phyloP scores from a whole-genome alignment of 2,329 filamentous ascomycete genomes.

The Sporothrix mexicana region DNA sequence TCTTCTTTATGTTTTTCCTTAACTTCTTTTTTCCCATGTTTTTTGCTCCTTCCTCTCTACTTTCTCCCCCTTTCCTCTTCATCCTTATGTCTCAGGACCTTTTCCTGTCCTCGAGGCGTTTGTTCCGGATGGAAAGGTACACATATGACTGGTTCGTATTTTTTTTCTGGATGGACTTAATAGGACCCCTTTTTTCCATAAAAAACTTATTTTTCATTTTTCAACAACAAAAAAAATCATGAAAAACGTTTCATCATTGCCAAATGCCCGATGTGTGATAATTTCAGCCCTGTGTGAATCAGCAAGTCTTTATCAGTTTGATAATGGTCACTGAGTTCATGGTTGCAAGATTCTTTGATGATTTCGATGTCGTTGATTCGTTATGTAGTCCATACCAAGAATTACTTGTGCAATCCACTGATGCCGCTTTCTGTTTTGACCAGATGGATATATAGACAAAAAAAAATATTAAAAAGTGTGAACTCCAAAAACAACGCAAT shows the following conservation, averaged over 20 bases:
- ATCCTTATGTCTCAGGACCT: conserved; percentile 2
- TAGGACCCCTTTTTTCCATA: conserved; percentile 30
- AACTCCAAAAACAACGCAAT: conserved; percentile 14
- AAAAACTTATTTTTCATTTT: conserved; percentile 28
- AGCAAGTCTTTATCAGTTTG: background rate
- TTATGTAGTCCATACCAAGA: conserved; percentile 6
- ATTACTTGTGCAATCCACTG: conserved; percentile 12
- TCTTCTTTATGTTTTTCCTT: conserved; percentile 4
- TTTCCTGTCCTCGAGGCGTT: background rate
- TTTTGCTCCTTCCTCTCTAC: conserved; percentile 26
- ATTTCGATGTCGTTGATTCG: background rate
- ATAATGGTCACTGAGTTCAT: no score
- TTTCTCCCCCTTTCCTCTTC: conserved; percentile 36
- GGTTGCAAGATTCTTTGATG: no score
- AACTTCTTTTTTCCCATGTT: conserved; percentile 30
- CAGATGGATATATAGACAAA: conserved; percentile 13
- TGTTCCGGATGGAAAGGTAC: conserved; percentile 43
- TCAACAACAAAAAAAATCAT: conserved; percentile 29
- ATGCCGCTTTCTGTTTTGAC: conserved; percentile 18
- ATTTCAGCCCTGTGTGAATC: background rate
- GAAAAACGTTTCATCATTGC: conserved; percentile 29
- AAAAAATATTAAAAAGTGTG: conserved; percentile 5
- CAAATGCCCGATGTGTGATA: background rate
- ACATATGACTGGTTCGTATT: conserved; percentile 61
- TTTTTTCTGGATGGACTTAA: conserved; percentile 35